Conservation (phyloP, 495 filamentous ascomycete species). For the Aspergillus baeticus region DNA sequence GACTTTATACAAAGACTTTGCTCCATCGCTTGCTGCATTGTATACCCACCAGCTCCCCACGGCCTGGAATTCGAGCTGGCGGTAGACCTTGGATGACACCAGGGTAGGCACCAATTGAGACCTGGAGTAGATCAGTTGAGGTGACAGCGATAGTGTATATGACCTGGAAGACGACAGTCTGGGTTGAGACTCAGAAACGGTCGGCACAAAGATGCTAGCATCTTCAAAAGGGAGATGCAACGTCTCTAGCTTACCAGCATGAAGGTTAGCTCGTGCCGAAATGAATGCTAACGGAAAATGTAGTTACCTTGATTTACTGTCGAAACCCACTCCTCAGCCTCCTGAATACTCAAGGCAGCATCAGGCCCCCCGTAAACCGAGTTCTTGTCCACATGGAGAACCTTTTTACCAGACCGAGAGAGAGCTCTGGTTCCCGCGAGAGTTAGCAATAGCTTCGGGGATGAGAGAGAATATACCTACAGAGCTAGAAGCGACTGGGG, state of each 20-base stretch:
- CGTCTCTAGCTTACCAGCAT: constrained; percentile 30
- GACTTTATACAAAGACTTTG: constrained; percentile 54
- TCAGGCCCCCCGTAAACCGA: constrained; percentile 84
- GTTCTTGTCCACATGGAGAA: constrained; percentile 87
- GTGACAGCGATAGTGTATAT: constrained; percentile 82
- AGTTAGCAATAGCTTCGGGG: constrained; percentile 46
- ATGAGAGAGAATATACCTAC: constrained; percentile 55
- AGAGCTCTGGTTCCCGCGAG: constrained; percentile 66
- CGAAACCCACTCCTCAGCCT: constrained; percentile 72
- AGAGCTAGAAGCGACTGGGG: constrained; percentile 88
- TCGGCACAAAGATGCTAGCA: constrained; percentile 31
- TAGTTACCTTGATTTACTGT: constrained; percentile 48
- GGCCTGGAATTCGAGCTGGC: constrained; percentile 88
- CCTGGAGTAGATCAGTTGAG: constrained; percentile 82
- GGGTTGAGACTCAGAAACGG: constrained; percentile 16
- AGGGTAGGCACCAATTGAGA: constrained; percentile 73
- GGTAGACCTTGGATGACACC: constrained; percentile 82
- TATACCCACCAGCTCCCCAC: constrained; percentile 93
- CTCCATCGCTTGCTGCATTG: constrained; percentile 5
- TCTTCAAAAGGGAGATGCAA: constrained; percentile 36
- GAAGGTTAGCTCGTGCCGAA: constrained; percentile 23
- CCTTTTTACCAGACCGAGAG: constrained; percentile 85
- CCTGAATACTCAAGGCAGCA: constrained; percentile 83
- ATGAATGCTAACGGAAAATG: constrained; percentile 6
- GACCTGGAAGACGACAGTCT: constrained; percentile 65